Base-by-base conservation (phyloP, 2,329 filamentous ascomycete species). In the Colletotrichum sp. region DNA sequence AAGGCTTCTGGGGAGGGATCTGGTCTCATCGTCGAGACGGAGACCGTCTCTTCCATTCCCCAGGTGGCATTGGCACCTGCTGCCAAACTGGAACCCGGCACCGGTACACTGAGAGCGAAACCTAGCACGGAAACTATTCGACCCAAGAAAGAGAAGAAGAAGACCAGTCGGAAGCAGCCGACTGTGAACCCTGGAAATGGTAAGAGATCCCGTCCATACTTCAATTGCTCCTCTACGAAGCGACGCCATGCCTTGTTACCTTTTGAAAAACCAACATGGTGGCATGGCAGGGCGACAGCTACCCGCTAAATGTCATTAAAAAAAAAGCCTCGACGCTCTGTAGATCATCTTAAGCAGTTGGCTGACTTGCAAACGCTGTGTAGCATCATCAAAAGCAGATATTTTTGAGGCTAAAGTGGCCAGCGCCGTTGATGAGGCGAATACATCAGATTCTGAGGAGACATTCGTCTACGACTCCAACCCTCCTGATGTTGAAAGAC, bases 391-490 rank as follows among this genome's bases (percentile, higher is more conserved):
- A 76, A 99, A 99, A 87, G 96, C 97, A 82, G 97, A 99, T 85
- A 96, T 99, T 68, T 99, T 99, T 83, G 97, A 99, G 87, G 96
- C 96, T 79, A 98, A 98, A 83, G 96, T 99, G 79, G 96, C 96
- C 67, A 98, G 93, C 83, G 96, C 96, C 10, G 96, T 99, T 69
- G 96, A 99, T 83, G 96, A 99, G 84, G 96, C 95, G 60, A 95
- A 98, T 84, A 98, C 96, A 15, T 98, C 96, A 8, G 97, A 99
- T 84, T 99, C 96, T 2, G 97, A 98, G 81, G 97, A 99, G 85
- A 99, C 97, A 0, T 99, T 99, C 84, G 97, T 99, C 18, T 99
- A 99, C 86, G 97, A 99, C 85, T 99, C 97, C 30, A 99, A 99
- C 81, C 97, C 96, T 12, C 95, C 95, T 68, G 92, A 94, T 79